Evolutionary conservation across 2,329 filamentous ascomycete genomes (phyloP).

Genomic region (Colletotrichum chlorophyti): DNA sequence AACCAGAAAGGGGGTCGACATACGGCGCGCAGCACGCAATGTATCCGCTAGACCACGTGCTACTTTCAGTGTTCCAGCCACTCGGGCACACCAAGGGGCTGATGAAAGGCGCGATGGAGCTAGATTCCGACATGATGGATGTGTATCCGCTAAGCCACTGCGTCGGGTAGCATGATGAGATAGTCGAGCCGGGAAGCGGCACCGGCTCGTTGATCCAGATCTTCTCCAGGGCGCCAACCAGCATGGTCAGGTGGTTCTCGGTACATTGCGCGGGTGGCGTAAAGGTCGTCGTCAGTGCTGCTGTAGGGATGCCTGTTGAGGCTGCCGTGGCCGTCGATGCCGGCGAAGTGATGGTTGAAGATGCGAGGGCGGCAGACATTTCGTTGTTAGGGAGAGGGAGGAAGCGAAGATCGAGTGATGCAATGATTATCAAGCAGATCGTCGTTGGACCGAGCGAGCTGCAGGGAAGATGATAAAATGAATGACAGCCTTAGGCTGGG

Average conservation of each 20-base stretch:
- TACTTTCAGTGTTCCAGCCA: constrained; percentile 23
- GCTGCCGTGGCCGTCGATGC: too few species aligned
- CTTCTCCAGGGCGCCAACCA: constrained; percentile 26
- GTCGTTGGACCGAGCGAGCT: not conserved
- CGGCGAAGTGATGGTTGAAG: not conserved
- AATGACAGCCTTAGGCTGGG: not conserved
- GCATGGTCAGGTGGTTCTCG: constrained; percentile 24
- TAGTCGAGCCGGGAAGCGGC: constrained; percentile 20
- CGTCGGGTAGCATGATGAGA: constrained; percentile 20
- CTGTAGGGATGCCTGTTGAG: constrained; percentile 4
- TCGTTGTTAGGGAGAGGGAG: not conserved
- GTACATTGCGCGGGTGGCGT: constrained; percentile 17
- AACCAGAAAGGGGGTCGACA: not conserved
- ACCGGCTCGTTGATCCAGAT: constrained; percentile 27
- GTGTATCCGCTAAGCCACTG: constrained; percentile 20
- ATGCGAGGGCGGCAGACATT: not conserved
- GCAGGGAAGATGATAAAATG: not conserved
- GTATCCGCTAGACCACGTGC: constrained; percentile 23
- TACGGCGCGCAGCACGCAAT: constrained; percentile 24
- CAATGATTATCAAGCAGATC: not conserved
- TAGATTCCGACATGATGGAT: constrained; percentile 16
- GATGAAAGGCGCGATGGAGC: constrained; percentile 24
- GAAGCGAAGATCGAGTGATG: not conserved
- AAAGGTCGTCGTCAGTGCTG: constrained; percentile 23
- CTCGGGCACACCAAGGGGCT: constrained; percentile 21